phyloP scores from a whole-genome alignment of 331 rosid genomes.

The Erythrophleum ivorense region DNA sequence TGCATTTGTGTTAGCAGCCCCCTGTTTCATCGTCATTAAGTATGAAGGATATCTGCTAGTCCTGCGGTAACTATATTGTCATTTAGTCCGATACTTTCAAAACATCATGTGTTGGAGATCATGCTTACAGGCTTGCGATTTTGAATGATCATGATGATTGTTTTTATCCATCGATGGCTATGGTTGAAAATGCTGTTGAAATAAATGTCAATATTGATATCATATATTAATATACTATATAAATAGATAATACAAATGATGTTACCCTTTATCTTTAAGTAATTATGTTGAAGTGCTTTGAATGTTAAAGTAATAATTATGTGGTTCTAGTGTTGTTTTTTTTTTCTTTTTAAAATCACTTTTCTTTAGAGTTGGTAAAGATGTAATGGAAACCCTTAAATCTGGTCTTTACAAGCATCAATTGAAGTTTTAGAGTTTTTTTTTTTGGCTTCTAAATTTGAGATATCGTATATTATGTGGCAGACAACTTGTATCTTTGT shows the following conservation, averaged over 20 bases:
- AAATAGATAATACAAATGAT: not conserved
- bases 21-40: not conserved
- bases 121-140: not conserved
- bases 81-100: not conserved
- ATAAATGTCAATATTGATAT: not conserved
- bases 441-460: constrained; percentile 23
- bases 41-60: not conserved
- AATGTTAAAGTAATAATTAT: not conserved
- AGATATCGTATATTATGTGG: constrained; percentile 27
- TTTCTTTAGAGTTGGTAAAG: constrained; percentile 5
- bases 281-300: not conserved
- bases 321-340: not conserved
- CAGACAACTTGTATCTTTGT: constrained; percentile 59
- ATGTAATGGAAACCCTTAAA: not conserved
- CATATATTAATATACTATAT: not conserved
- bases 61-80: not conserved
- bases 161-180: not conserved
- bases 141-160: not conserved
- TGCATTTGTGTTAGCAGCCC: not conserved
- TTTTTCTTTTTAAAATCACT: not conserved
- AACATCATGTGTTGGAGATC: not conserved
- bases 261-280: not conserved
- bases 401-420: not conserved
- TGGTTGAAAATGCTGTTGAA: not conserved
- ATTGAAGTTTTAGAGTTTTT: constrained; percentile 1